A percentile compares a stretch with the other conserved stretches of the same genome.
These are phyloP conservation scores for Solanum hybrid DNA, from an alignment of 305 asterid genomes.

Conservation along the genomic window DNA sequence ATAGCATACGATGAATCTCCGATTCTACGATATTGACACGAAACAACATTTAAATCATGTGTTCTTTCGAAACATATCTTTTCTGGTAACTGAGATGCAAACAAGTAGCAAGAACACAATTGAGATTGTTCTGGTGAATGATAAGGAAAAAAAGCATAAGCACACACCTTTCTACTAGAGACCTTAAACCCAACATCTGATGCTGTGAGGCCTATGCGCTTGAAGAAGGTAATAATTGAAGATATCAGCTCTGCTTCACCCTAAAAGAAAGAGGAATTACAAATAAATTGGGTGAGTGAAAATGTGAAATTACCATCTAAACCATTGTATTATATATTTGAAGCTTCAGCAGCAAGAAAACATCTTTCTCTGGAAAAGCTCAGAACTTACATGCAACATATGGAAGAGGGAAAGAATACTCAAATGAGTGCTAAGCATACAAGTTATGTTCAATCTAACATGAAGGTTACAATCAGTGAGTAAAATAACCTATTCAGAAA, in stretches of 20 bases:
- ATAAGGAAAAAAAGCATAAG: neutral
- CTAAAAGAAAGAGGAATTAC: constrained; percentile 24
- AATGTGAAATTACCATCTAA: neutral
- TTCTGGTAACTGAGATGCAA: neutral
- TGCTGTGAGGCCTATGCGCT: constrained; percentile 88
- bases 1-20: neutral
- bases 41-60: neutral
- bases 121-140: neutral
- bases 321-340: neutral
- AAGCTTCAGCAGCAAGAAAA: neutral
- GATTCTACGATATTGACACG: neutral
- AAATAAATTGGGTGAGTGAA: neutral
- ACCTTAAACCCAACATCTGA: constrained; percentile 91
- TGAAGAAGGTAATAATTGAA: constrained; percentile 81
- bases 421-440: neutral
- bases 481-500: neutral
- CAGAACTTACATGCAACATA: neutral
- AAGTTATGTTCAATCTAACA: neutral
- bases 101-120: neutral
- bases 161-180: constrained; percentile 79
- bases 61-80: neutral
- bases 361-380: neutral
- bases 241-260: constrained; percentile 97
- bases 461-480: neutral
- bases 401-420: neutral